Evolutionary conservation across 148 eudicot genomes (phyloP).

Genomic region (Cornus controversa): DNA sequence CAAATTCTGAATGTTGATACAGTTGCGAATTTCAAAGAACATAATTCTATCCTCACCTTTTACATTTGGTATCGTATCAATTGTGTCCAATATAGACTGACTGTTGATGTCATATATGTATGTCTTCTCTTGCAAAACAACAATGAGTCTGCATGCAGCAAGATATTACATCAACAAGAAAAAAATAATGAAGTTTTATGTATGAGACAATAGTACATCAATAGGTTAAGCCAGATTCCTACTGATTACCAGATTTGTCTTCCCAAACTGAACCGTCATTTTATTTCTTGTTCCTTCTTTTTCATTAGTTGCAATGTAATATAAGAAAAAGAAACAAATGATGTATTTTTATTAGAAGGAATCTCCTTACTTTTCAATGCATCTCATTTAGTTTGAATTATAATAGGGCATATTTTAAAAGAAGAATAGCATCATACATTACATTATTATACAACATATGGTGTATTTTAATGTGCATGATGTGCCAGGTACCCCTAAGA

Average conservation of each 20-base stretch:
- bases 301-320: neutral
- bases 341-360: too few relatives aligned
- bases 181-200: neutral
- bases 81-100: constrained; percentile 61
- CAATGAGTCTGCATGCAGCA: constrained; percentile 65
- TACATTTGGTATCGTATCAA: constrained; percentile 81
- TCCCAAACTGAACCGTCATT: too few relatives aligned
- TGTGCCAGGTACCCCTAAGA: too few relatives aligned
- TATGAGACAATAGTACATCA: neutral
- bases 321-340: neutral
- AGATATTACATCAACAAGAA: constrained; percentile 5
- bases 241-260: neutral
- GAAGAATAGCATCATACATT: too few relatives aligned
- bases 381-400: too few relatives aligned
- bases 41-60: constrained; percentile 53
- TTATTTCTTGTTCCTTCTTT: neutral
- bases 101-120: constrained; percentile 74
- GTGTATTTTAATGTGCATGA: too few relatives aligned
- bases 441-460: too few relatives aligned
- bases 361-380: too few relatives aligned
- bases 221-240: neutral
- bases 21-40: neutral
- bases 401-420: too few relatives aligned
- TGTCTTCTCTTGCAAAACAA: constrained; percentile 72
- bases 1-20: neutral